Evolutionary conservation across 2,329 filamentous ascomycete species (phyloP), one percentile per base, ranked within the genome.

Genomic region (Trichoderma simmonsii): DNA sequence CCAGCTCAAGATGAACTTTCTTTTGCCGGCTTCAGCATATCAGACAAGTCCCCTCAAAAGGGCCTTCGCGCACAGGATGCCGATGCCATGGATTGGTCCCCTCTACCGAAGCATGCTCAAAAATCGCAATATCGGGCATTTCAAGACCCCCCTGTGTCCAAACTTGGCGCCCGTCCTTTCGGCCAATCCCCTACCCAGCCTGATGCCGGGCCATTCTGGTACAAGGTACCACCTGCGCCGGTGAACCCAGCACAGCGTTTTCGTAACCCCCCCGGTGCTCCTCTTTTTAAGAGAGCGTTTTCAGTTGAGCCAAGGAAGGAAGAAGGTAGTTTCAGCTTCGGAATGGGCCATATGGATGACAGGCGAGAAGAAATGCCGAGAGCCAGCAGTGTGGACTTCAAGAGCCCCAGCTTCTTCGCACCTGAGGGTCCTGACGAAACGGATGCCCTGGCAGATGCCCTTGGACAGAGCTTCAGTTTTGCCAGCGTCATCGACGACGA

Each of bases 21-120:
- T 14, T 63, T 71, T 30, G 72, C 65, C 48, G 66, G 64, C 18
- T 59, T 74, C 12, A 72, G 64, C 12, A 43, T 78, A n/a, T 71
- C 76, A 2, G 73, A 74, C 54, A 75, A 69, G 1, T 62, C 76
- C 1, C 69, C 73, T 8, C 72, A 74, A 34, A 74, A 54, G 32
- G 51, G 72, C 2, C 74, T 74, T 43, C 73, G 77, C 26, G 67
- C 77, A 1, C 80, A 83, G 9, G 82, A 86, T 71, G 83, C 82
- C 1, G 88, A 91, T 51, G 86, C 87, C 70, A 94, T 95, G 92
- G 92, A 94, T 77, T 93, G 92, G 89, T 88, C 90, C 3, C 90
- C 91, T 0, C 89, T 89, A 0, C 72, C 69, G 14, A 71, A 69
- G 18, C 69, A 71, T 14, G 39, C 43, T 6, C 64, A 63, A 28